Evolutionary conservation across 805 yeast species (phyloP), one percentile per base, ranked within the genome.

Genomic region (Saccharomyces cerevisiae): DNA sequence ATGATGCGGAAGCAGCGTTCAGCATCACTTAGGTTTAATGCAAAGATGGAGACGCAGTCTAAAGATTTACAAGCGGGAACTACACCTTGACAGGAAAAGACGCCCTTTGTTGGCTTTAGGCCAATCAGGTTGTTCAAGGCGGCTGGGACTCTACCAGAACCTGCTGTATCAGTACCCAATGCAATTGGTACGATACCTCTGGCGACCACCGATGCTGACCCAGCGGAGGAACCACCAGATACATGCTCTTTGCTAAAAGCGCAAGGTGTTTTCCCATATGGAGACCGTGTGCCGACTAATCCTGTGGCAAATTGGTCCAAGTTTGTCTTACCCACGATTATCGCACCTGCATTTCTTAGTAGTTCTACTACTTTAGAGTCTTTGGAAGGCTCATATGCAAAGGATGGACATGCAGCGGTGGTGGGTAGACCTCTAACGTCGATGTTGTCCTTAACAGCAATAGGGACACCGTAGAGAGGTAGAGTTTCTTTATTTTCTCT

Each of bases 281-380:
- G 98, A 6, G 96, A 87, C 65, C 99, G 80, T 31, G 89, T 84
- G 47, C 99, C 99, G 1, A 92, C 98, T 55, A 92, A 77, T 41
- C 99, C 99, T 2, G 99, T 94, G 11, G 98, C 98, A 73, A 92
- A 92, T 71, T 92, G 99, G 70, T 92, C 99, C 70, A 92, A 76
- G 70, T 92, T 92, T 53, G 98, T 94, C 70, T 92, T 92, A 56
- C 98, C 98, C 49, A 92, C 76, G 46, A 92, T 80, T 54, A 92
- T 87, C 48, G 98, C 98, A 67, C 99, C 99, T 41, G 89, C 86
- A n/a, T 76, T 79, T 70, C 89, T 81, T 62, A 94, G 76, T n/a
- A 84, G 71, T 9, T 73, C 68, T 13, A 90, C 97, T 5, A 87
- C 79, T 17, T 87, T 80, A 41, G 98, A 82, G 66, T 92, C 97